Evolutionary conservation across 192 early-diverging fungal genomes (phyloP), one percentile per base, ranked within the genome.

Genomic region (Entophlyctis helioformis): DNA sequence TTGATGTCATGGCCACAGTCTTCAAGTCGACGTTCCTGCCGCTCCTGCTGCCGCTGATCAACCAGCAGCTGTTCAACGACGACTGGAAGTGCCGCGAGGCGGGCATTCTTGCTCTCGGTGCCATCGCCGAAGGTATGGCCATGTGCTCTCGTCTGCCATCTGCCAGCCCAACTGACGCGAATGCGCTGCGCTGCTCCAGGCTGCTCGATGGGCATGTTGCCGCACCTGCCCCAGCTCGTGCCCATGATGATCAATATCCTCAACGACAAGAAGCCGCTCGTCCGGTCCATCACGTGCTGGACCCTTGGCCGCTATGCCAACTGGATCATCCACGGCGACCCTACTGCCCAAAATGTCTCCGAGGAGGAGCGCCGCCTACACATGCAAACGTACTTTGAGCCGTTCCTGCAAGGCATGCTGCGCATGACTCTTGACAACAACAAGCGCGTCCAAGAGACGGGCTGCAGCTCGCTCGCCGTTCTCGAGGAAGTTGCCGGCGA

Each of bases 211-310:
- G 90, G 87, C 5, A 92, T 99, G 67, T 82, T 84, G 59, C 80
- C 78, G 21, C 89, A 97, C 63, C 64, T 99, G 54, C 78, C 85
- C 36, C 76, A 77, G 29, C 69, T 97, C 42, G 66, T 96, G 15
- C 93, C 89, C 27, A 86, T 86, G 57, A 69, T 99, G 39, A 66
- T 94, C 25, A 62, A 65, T 29, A 84, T 78, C 53, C 67, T 96
- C 49, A 74, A 76, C 34, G 82, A 96, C 60, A 63, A 74, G 3
- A 67, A 86, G 83, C 83, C 92, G 6, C 74, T 96, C 46, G 87
- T 98, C 27, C 82, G 92, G 38, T 86, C 90, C 19, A 99, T 99
- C 59, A 85, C 96, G 8, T 99, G 96, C 68, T 99, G 96, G 96
- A 91, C 96, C 25, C 67, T 96, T 38, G 86, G 90, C 39, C 83